Evolutionary conservation across 2,329 filamentous ascomycete genomes (phyloP).

Genomic region (Elsinoe fawcettii): DNA sequence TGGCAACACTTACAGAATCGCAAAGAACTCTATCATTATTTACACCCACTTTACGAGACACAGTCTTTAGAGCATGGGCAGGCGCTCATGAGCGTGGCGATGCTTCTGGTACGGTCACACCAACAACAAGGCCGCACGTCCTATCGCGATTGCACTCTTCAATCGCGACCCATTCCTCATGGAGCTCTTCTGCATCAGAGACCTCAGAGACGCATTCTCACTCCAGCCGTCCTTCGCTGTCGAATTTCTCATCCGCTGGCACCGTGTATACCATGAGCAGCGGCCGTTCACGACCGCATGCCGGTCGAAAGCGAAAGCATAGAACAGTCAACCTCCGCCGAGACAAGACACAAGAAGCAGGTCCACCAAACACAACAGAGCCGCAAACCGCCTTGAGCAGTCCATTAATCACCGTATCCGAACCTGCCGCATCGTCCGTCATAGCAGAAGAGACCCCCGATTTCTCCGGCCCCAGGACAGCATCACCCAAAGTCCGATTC

Average conservation of each 20-base stretch:
- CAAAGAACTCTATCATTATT: slow-evolving; percentile 86
- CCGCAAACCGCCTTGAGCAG: slow-evolving; percentile 33
- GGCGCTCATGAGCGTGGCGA: slow-evolving; percentile 66
- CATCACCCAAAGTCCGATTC: slow-evolving; percentile 30
- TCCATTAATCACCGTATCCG: slow-evolving; percentile 50
- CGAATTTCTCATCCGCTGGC: slow-evolving; percentile 51
- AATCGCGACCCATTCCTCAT: slow-evolving; percentile 50
- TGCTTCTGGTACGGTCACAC: slow-evolving; percentile 35
- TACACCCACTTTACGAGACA: slow-evolving; percentile 81
- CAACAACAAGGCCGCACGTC: slow-evolving; percentile 36
- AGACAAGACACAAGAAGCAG: slow-evolving; percentile 26
- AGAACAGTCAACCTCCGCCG: slow-evolving; percentile 74
- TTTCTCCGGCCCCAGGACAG: slow-evolving; percentile 43
- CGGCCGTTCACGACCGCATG: slow-evolving; percentile 52
- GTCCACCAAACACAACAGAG: slow-evolving; percentile 23
- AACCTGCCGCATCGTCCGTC: slow-evolving; percentile 36
- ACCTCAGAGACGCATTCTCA: slow-evolving; percentile 58
- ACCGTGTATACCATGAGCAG: slow-evolving; percentile 48
- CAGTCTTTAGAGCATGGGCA: slow-evolving; percentile 88
- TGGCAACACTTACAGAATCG: slow-evolving; percentile 77
- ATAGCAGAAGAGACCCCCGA: slow-evolving; percentile 19
- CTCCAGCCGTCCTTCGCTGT: slow-evolving; percentile 61
- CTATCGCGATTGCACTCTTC: slow-evolving; percentile 41
- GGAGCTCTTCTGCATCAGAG: slow-evolving; percentile 45
- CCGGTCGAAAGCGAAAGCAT: slow-evolving; percentile 70